Evolutionary conservation across 2,329 filamentous ascomycete species (phyloP).

Genomic region (Xylariaceae sp.): DNA sequence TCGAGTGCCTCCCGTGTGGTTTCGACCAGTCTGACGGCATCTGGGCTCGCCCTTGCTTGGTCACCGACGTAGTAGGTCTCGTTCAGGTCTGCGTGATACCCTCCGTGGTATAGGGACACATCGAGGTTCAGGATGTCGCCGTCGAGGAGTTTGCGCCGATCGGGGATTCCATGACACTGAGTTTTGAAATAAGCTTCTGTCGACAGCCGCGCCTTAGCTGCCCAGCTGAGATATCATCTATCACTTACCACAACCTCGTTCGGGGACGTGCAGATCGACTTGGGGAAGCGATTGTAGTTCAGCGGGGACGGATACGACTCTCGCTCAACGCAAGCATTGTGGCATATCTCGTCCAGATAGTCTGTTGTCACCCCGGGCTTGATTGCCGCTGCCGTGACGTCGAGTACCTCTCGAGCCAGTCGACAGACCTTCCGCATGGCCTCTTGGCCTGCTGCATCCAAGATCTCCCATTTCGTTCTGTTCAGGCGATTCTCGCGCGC

Average conservation of each 20-base stretch:
- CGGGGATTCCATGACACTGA: conserved; percentile 89
- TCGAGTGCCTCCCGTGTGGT: conserved; percentile 84
- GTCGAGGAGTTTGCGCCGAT: conserved; percentile 79
- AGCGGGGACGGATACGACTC: conserved; percentile 93
- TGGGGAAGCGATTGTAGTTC: conserved; percentile 95
- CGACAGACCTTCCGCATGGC: conserved; percentile 91
- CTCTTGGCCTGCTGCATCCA: conserved; percentile 75
- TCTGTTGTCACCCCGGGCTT: conserved; percentile 94
- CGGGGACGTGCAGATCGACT: conserved; percentile 92
- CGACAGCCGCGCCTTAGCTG: too few species aligned
- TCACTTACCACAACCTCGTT: conserved; percentile 75
- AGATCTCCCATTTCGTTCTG: conserved; percentile 75
- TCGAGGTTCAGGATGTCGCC: conserved; percentile 98
- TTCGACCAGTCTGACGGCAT: conserved; percentile 86
- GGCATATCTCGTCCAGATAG: conserved; percentile 88
- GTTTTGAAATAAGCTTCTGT: too few species aligned
- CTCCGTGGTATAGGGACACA: conserved; percentile 87
- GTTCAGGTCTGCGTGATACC: conserved; percentile 94
- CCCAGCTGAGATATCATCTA: too few species aligned
- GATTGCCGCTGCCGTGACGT: conserved; percentile 78
- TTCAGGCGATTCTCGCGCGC: conserved; percentile 57
- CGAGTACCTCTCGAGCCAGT: conserved; percentile 83
- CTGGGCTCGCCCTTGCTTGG: conserved; percentile 75
- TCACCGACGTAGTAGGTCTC: conserved; percentile 98
- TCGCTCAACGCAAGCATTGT: conserved; percentile 89